phyloP scores from a whole-genome alignment of 2,329 filamentous ascomycete species.

The Zarea fungicola region DNA sequence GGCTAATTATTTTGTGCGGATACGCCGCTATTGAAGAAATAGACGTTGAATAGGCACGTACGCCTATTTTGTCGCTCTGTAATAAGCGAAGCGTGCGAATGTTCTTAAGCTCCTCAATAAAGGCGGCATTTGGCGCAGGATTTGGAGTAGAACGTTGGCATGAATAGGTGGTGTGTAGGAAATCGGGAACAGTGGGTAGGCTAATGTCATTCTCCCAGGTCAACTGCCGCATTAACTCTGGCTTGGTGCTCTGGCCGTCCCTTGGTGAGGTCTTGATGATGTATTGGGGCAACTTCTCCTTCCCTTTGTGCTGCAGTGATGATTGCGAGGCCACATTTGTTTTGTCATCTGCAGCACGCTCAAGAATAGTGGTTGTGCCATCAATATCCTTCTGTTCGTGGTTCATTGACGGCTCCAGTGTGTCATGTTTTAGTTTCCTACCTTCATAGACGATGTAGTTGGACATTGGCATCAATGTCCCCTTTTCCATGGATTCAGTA shows the following conservation, averaged over 20 bases:
- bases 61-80: slow-evolving; percentile 69
- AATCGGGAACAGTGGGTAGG: slow-evolving; percentile 65
- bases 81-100: slow-evolving; percentile 69
- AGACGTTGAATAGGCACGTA: slow-evolving; percentile 79
- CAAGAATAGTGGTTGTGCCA: slow-evolving; percentile 16
- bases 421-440: slow-evolving; percentile 20
- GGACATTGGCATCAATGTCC: slow-evolving; percentile 40
- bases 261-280: background rate
- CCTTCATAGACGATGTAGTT: slow-evolving; percentile 53
- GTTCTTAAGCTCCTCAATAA: slow-evolving; percentile 68
- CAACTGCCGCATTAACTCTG: slow-evolving; percentile 56
- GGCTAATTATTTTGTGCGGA: slow-evolving; percentile 45
- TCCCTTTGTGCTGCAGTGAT: background rate
- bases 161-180: slow-evolving; percentile 58
- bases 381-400: background rate
- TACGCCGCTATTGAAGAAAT: slow-evolving; percentile 84
- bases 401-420: background rate
- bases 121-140: slow-evolving; percentile 65
- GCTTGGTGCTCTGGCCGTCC: slow-evolving; percentile 13
- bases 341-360: slow-evolving; percentile 19
- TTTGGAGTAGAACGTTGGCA: slow-evolving; percentile 73
- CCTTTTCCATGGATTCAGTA: slow-evolving; percentile 43
- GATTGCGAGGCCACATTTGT: background rate
- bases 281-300: background rate
- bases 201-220: slow-evolving; percentile 71